Evolutionary conservation across 768 basidiomycete genomes (phyloP).

Genomic region (Thelephora aurantiotincta): DNA sequence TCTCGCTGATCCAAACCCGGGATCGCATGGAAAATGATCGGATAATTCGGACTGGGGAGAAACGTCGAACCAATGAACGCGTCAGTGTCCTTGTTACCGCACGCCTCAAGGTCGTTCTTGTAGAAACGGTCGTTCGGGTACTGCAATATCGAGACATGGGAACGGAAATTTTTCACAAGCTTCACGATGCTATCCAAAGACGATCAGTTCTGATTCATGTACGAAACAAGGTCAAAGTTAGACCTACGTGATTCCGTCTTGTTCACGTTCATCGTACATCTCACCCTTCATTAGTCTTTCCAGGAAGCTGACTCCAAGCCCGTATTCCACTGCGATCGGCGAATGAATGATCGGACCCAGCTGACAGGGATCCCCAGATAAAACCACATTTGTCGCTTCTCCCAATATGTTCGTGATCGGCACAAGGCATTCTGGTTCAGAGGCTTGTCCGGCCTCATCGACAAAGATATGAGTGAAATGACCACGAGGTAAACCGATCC

Average conservation of each 20-base stretch:
- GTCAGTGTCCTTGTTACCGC: slow-evolving; percentile 15
- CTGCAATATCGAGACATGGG: slow-evolving; percentile 36
- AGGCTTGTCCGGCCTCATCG: slow-evolving; percentile 53
- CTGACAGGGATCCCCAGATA: slow-evolving; percentile 24
- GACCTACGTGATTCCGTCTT: slow-evolving; percentile 19
- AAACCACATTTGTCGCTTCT: slow-evolving; percentile 20
- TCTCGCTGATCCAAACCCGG: slow-evolving; percentile 21
- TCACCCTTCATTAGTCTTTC: slow-evolving; percentile 20
- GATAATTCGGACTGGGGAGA: slow-evolving; percentile 15
- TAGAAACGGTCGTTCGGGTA: slow-evolving; percentile 40
- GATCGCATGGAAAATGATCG: slow-evolving; percentile 21
- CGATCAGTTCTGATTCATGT: neutral
- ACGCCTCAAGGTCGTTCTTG: slow-evolving; percentile 17
- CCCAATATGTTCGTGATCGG: slow-evolving; percentile 19
- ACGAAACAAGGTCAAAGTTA: neutral
- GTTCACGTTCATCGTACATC: slow-evolving; percentile 14
- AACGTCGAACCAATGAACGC: slow-evolving; percentile 13
- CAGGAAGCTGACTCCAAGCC: slow-evolving; percentile 20
- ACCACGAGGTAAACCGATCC: slow-evolving; percentile 33
- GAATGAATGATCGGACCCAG: slow-evolving; percentile 24
- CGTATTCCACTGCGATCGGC: slow-evolving; percentile 12
- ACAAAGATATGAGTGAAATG: slow-evolving; percentile 49
- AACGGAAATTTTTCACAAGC: slow-evolving; percentile 44
- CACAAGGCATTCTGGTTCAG: slow-evolving; percentile 45
- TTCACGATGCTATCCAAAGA: slow-evolving; percentile 32